Conservation (phyloP, 805 yeast species). For the Starmerella scarabaei region DNA sequence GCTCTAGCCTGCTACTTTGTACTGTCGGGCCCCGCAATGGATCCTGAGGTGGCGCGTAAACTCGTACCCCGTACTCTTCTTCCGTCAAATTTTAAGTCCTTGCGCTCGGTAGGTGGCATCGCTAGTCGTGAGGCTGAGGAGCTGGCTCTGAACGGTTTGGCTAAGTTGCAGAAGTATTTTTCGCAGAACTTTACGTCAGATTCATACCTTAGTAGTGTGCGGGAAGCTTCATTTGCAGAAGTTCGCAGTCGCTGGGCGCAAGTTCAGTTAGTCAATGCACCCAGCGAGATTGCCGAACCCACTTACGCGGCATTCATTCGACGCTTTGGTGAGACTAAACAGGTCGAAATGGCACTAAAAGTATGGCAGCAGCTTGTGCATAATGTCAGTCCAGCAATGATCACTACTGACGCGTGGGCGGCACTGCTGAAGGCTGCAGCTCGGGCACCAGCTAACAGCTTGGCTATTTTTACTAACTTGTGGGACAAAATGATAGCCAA, state of each 20-base stretch:
- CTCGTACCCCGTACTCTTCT: constrained; percentile 23
- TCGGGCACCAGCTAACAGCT: constrained; percentile 23
- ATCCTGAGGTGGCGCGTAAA: constrained; percentile 21
- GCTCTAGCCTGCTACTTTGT: constrained; percentile 26
- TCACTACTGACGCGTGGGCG: constrained; percentile 46
- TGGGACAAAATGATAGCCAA: constrained; percentile 31
- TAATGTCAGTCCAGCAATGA: constrained; percentile 19
- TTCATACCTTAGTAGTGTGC: constrained; percentile 18
- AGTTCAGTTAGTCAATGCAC: constrained; percentile 19
- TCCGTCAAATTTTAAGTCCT: constrained; percentile 18
- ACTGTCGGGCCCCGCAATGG: constrained; percentile 18
- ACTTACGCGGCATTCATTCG: constrained; percentile 24
- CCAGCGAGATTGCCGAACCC: constrained; percentile 19
- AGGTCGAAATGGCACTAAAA: constrained; percentile 23
- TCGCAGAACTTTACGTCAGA: constrained; percentile 16
- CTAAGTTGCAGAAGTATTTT: constrained; percentile 12
- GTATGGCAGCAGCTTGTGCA: constrained; percentile 40
- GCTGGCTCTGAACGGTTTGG: constrained; percentile 16
- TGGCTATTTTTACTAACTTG: constrained; percentile 22
- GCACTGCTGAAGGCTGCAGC: constrained; percentile 40
- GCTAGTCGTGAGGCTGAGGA: constrained; percentile 5
- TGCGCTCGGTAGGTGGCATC: constrained; percentile 10
- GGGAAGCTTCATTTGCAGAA: constrained; percentile 21
- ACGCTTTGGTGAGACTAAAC: constrained; percentile 24
- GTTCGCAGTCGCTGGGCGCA: constrained; percentile 21